Percentiles rank a stretch among this genome's conserved stretches.
These are phyloP conservation scores for Penicillium concentricum DNA, from an alignment of 2,329 filamentous ascomycete genomes.

Conservation along the genomic window DNA sequence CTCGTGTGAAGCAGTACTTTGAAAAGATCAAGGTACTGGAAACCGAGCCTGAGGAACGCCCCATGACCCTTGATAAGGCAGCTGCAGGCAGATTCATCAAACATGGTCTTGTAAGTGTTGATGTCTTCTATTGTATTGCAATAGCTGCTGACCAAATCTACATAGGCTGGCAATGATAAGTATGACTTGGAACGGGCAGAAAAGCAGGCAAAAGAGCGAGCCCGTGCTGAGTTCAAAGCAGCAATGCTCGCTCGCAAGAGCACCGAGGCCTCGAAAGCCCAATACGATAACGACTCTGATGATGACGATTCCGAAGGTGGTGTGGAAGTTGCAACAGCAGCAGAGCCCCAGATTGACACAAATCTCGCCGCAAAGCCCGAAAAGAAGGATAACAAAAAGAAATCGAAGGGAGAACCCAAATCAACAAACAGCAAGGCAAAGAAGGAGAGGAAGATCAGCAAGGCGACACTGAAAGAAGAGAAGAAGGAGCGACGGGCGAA, in stretches of 20 bases:
- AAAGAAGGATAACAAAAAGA: constrained; percentile 29
- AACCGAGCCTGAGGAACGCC: constrained; percentile 57
- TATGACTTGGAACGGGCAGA: constrained; percentile 52
- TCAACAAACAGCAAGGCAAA: constrained; percentile 24
- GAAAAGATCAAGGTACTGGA: constrained; percentile 83
- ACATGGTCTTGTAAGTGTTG: constrained; percentile 65
- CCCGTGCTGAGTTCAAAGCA: constrained; percentile 50
- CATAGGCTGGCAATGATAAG: constrained; percentile 51
- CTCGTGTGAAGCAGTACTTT: constrained; percentile 86
- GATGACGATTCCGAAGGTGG: constrained; percentile 18
- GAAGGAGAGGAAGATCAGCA: constrained; percentile 28
- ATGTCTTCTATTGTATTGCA: neutral
- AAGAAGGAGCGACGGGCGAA: constrained; percentile 33
- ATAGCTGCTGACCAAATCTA: neutral
- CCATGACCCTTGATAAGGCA: constrained; percentile 66
- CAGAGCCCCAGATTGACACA: constrained; percentile 1
- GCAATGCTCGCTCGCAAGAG: constrained; percentile 43
- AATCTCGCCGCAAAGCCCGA: neutral
- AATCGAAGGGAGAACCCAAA: constrained; percentile 6
- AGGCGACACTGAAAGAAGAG: constrained; percentile 26
- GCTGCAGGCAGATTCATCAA: constrained; percentile 81
- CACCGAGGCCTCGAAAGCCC: constrained; percentile 19
- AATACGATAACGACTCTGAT: constrained; percentile 20
- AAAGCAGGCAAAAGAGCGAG: constrained; percentile 51
- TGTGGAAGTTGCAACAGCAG: constrained; percentile 3